Percentiles rank a stretch among this genome's conserved stretches.
Evolutionary conservation across 179 eudicot species (phyloP).

Genomic region (Spergularia azorica): DNA sequence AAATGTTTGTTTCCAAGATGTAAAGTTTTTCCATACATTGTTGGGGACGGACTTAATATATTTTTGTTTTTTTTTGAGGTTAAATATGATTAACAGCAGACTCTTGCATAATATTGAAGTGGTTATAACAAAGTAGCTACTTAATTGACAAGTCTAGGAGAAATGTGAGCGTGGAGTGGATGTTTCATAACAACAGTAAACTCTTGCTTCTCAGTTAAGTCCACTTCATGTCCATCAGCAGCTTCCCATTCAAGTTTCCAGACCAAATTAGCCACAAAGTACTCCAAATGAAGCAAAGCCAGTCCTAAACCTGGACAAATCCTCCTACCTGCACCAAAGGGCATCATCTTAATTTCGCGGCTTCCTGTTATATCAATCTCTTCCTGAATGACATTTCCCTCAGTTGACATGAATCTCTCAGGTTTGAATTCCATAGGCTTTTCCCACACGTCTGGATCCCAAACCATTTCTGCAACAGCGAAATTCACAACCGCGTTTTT

Average conservation of each 20-base stretch:
- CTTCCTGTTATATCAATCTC: constrained; percentile 26
- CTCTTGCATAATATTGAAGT: background rate
- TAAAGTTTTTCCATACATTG: too few species aligned
- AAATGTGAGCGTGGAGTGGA: constrained; percentile 24
- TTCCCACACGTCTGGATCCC: constrained; percentile 18
- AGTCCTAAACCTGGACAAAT: constrained; percentile 23
- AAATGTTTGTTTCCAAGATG: too few species aligned
- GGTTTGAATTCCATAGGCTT: constrained; percentile 20
- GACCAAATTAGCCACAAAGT: constrained; percentile 25
- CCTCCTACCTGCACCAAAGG: constrained; percentile 27
- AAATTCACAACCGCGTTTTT: constrained; percentile 18
- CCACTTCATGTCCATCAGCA: constrained; percentile 18
- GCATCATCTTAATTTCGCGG: constrained; percentile 30
- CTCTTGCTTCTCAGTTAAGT: constrained; percentile 24
- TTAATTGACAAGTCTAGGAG: constrained; percentile 1
- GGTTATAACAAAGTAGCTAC: background rate
- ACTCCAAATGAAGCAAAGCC: constrained; percentile 26
- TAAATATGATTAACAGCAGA: too few species aligned
- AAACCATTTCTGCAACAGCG: constrained; percentile 18
- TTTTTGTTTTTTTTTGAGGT: too few species aligned
- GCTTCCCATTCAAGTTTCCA: constrained; percentile 27
- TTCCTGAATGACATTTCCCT: constrained; percentile 1
- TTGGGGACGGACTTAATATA: too few species aligned
- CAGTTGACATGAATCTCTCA: constrained; percentile 5
- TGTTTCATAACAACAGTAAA: constrained; percentile 29